Percentiles rank a stretch among this genome's conserved stretches.
phyloP scores from a whole-genome alignment of 2,329 filamentous ascomycete genomes.

The Epichloe coenophiala region DNA sequence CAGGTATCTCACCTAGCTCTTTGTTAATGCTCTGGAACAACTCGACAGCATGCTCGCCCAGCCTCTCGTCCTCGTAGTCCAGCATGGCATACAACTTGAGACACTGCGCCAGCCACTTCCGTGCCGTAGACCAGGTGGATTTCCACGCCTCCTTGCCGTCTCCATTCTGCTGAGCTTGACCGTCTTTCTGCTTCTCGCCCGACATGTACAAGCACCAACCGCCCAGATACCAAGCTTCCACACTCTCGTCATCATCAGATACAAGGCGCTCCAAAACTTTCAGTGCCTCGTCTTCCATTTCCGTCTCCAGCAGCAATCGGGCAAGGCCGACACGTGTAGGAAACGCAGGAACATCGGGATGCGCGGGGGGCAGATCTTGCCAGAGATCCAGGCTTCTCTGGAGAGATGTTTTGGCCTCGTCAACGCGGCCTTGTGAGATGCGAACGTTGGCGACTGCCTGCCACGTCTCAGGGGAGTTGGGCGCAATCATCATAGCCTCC shows the following conservation, averaged over 20 bases:
- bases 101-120: constrained; percentile 72
- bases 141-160: constrained; percentile 32
- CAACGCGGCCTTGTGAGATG: constrained; percentile 69
- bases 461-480: constrained; percentile 68
- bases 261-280: constrained; percentile 74
- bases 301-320: constrained; percentile 78
- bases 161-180: constrained; percentile 21
- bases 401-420: constrained; percentile 71
- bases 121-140: constrained; percentile 56
- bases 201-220: constrained; percentile 83
- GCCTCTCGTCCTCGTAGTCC: constrained; percentile 73
- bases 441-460: constrained; percentile 90
- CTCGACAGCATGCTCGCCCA: constrained; percentile 63
- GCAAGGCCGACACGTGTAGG: constrained; percentile 72
- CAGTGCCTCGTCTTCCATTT: constrained; percentile 72
- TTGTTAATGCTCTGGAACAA: constrained; percentile 50
- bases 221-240: constrained; percentile 94
- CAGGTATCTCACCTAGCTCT: constrained; percentile 47
- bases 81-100: constrained; percentile 64
- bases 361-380: constrained; percentile 61
- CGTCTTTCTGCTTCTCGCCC: constrained; percentile 47
- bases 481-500: constrained; percentile 76
- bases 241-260: constrained; percentile 80
- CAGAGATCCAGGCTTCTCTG: constrained; percentile 69
- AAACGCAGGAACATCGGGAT: constrained; percentile 70